These are phyloP conservation scores for Murraya paniculata DNA, from an alignment of 345 rosid genomes.

Conservation along the genomic window DNA sequence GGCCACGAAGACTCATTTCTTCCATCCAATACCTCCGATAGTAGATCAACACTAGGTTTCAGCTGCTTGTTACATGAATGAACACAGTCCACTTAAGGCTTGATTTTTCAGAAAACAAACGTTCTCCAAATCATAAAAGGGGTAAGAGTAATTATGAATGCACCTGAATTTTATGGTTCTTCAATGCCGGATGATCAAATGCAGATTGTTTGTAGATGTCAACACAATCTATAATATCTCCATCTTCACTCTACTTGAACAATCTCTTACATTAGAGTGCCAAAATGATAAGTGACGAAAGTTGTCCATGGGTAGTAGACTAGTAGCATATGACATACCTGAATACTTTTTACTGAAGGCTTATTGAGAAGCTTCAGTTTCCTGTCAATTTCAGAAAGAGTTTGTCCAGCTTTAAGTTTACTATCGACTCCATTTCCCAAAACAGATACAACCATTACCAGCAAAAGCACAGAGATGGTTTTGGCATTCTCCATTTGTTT, in stretches of 20 bases:
- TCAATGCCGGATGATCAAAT: slow-evolving; percentile 47
- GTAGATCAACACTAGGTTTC: slow-evolving; percentile 31
- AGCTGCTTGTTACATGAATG: slow-evolving; percentile 28
- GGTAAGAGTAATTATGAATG: neutral
- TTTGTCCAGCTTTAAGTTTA: neutral
- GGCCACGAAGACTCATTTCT: slow-evolving; percentile 16
- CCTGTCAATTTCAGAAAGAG: slow-evolving; percentile 23
- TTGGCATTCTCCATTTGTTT: slow-evolving; percentile 2
- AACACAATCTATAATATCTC: slow-evolving; percentile 52
- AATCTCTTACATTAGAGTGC: neutral
- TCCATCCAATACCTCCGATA: neutral
- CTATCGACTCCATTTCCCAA: slow-evolving; percentile 14
- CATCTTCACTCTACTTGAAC: slow-evolving; percentile 44
- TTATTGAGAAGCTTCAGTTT: slow-evolving; percentile 45
- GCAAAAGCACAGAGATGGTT: slow-evolving; percentile 8
- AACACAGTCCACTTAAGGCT: neutral
- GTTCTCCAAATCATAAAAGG: neutral
- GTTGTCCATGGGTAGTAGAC: too few species aligned
- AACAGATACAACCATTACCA: slow-evolving; percentile 8
- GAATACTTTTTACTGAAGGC: slow-evolving; percentile 43
- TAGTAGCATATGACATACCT: slow-evolving; percentile 13
- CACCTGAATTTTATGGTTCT: slow-evolving; percentile 46
- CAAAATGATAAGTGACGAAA: neutral
- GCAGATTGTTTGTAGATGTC: slow-evolving; percentile 50
- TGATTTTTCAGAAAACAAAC: neutral